phyloP scores from a whole-genome alignment of 768 basidiomycete species.

The Suillus luteus region DNA sequence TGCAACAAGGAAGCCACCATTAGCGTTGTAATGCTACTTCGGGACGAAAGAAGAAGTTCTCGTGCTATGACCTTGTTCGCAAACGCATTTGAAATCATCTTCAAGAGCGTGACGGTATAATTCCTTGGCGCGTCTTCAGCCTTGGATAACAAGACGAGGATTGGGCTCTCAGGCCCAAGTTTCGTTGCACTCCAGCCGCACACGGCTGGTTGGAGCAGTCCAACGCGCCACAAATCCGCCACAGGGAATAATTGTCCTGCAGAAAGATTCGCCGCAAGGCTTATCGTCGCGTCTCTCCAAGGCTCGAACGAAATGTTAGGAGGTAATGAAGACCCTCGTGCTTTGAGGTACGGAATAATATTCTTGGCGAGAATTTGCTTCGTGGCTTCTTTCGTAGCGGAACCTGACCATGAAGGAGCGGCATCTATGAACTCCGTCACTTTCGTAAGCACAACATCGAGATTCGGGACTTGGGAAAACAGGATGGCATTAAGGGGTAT shows the following conservation, averaged over 20 bases:
- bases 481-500: slow-evolving; percentile 76
- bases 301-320: slow-evolving; percentile 40
- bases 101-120: slow-evolving; percentile 64
- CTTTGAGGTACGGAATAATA: slow-evolving; percentile 67
- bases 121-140: slow-evolving; percentile 46
- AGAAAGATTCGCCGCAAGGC: slow-evolving; percentile 49
- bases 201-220: slow-evolving; percentile 63
- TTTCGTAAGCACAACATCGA: slow-evolving; percentile 66
- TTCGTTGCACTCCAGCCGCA: slow-evolving; percentile 49
- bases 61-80: slow-evolving; percentile 42
- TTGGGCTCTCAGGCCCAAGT: slow-evolving; percentile 39
- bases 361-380: slow-evolving; percentile 50
- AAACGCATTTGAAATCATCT: slow-evolving; percentile 71
- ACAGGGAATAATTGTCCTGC: slow-evolving; percentile 72
- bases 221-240: slow-evolving; percentile 81
- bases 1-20: slow-evolving; percentile 72
- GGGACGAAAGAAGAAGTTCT: slow-evolving; percentile 40
- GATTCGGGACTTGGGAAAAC: slow-evolving; percentile 67
- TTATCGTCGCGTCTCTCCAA: slow-evolving; percentile 51
- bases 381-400: slow-evolving; percentile 35
- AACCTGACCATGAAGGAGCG: slow-evolving; percentile 38
- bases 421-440: slow-evolving; percentile 62
- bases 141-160: slow-evolving; percentile 49
- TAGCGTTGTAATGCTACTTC: slow-evolving; percentile 47
- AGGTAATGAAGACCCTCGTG: slow-evolving; percentile 46